These are phyloP conservation scores for Lotus japonicus DNA, from an alignment of 306 rosid species.

Conservation along the genomic window DNA sequence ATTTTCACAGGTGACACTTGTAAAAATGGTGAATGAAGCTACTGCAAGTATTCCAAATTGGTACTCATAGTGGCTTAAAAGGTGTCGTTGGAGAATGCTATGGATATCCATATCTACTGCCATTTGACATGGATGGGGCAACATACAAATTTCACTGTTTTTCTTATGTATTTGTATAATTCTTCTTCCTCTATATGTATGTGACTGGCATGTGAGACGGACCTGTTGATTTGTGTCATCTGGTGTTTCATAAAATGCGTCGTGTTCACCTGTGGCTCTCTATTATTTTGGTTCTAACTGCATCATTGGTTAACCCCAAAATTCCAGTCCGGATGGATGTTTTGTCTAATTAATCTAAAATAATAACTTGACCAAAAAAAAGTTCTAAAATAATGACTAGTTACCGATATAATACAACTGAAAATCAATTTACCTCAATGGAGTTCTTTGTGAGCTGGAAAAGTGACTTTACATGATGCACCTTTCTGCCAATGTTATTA, in stretches of 20 bases:
- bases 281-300: neutral
- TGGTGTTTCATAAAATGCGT: neutral
- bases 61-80: constrained; percentile 33
- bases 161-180: constrained; percentile 11
- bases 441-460: too few species aligned
- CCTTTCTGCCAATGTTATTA: too few species aligned
- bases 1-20: constrained; percentile 73
- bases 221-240: neutral
- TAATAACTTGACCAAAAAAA: too few species aligned
- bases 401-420: too few species aligned
- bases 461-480: too few species aligned
- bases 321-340: too few species aligned
- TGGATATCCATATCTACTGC: neutral
- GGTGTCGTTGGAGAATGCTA: neutral
- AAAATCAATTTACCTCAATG: too few species aligned
- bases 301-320: too few species aligned
- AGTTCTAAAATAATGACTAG: too few species aligned
- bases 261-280: neutral
- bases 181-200: neutral
- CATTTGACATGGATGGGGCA: neutral
- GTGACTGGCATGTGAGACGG: neutral
- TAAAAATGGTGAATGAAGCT: constrained; percentile 90
- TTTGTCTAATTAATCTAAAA: too few species aligned
- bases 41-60: constrained; percentile 80
- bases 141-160: neutral